A percentile compares a stretch with the other conserved stretches of the same genome.
Evolutionary conservation across 331 rosid species (phyloP).

Genomic region (Rhamnella rubrinervis): DNA sequence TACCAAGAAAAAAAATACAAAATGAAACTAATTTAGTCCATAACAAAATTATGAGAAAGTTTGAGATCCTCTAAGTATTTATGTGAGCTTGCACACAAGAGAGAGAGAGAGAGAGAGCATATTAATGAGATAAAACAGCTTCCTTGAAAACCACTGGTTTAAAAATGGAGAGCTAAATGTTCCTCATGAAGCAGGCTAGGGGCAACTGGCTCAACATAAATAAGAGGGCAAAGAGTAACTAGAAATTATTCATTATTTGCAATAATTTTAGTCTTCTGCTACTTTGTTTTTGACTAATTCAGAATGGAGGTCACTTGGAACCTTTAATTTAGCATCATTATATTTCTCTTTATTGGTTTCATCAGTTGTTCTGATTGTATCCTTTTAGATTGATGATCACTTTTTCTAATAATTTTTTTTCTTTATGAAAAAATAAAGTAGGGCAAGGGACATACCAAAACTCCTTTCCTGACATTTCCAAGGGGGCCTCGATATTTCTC

Average conservation of each 20-base stretch:
- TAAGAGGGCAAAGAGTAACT: not conserved
- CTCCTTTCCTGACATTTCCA: constrained; percentile 98
- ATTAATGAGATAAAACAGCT: not conserved
- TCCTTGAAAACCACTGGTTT: not conserved
- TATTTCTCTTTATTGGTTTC: no score
- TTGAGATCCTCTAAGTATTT: no score
- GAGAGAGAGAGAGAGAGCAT: not conserved
- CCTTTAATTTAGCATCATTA: no score
- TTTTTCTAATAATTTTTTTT: not conserved
- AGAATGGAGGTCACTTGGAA: no score
- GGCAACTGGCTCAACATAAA: not conserved
- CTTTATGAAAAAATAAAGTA: not conserved
- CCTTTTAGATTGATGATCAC: no score
- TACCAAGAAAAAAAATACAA: no score
- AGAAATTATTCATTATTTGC: no score
- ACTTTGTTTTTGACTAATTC: no score
- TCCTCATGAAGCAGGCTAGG: not conserved
- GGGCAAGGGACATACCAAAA: constrained; percentile 55
- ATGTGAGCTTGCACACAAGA: no score
- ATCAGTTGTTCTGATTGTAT: no score
- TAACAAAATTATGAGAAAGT: no score
- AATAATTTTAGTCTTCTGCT: no score
- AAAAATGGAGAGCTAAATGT: not conserved
- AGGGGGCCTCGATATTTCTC: constrained; percentile 84
- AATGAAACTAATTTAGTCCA: not conserved